phyloP scores from a whole-genome alignment of 345 rosid genomes.

The Mangifera indica region DNA sequence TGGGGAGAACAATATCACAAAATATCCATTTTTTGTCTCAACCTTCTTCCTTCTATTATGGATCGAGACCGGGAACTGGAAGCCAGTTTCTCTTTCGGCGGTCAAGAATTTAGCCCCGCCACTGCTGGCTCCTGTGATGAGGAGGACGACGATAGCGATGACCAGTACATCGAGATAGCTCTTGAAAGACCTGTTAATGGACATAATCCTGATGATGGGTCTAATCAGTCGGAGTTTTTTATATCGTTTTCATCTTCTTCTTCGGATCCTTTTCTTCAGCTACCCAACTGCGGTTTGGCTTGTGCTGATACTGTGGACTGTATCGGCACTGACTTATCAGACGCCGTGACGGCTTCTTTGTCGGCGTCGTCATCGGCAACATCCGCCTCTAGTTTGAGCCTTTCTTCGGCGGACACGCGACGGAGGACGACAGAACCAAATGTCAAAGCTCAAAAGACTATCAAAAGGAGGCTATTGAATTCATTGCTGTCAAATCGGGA shows the following conservation, averaged over 20 bases:
- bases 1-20: too few relatives aligned
- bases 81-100: constrained; percentile 31
- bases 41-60: too few relatives aligned
- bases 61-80: constrained; percentile 19
- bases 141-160: constrained; percentile 20
- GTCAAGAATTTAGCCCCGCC: constrained; percentile 21
- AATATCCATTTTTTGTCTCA: too few relatives aligned
- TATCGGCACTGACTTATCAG: too few relatives aligned
- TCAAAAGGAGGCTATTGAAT: constrained; percentile 12
- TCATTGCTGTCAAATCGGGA: constrained; percentile 21
- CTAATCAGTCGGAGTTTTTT: constrained; percentile 24
- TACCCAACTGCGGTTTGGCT: background rate
- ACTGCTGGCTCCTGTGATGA: constrained; percentile 21
- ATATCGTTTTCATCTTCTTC: constrained; percentile 37
- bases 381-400: background rate
- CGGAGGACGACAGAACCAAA: background rate
- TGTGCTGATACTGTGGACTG: background rate
- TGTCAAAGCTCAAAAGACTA: background rate
- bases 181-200: constrained; percentile 13
- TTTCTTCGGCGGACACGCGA: background rate
- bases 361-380: background rate
- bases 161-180: constrained; percentile 40
- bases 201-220: background rate
- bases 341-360: background rate
- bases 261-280: constrained; percentile 10